Conservation (phyloP, 192 early-diverging fungal species). For the Coemansia sp. region DNA sequence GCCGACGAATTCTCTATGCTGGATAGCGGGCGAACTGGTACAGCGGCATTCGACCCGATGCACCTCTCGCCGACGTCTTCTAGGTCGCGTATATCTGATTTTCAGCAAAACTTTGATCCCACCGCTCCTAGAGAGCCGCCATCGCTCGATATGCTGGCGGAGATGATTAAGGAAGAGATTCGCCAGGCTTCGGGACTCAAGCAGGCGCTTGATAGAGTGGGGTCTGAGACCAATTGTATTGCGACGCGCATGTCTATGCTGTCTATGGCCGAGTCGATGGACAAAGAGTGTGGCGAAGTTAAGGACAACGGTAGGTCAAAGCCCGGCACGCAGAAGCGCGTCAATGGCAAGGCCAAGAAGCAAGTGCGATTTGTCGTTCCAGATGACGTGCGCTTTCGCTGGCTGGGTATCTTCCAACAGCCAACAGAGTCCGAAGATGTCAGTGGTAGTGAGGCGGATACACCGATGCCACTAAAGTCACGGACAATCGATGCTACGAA, state of each 20-base stretch:
- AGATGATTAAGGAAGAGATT: constrained; percentile 58
- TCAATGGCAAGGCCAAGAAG: constrained; percentile 15
- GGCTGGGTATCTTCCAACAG: constrained; percentile 54
- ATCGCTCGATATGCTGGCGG: constrained; percentile 48
- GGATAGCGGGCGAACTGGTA: constrained; percentile 35
- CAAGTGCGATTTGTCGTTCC: constrained; percentile 52
- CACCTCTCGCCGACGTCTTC: neutral
- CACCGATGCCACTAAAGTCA: neutral
- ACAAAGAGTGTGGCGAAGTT: neutral
- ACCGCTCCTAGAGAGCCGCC: constrained; percentile 27
- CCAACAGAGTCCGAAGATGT: constrained; percentile 28
- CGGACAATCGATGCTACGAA: neutral
- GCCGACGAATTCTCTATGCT: constrained; percentile 48
- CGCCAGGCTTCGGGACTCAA: constrained; percentile 53
- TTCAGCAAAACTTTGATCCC: neutral
- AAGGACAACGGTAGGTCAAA: neutral
- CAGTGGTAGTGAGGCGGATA: constrained; percentile 5
- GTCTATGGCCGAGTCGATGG: constrained; percentile 10
- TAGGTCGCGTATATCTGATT: constrained; percentile 1
- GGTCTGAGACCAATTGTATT: constrained; percentile 35
- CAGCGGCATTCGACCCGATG: constrained; percentile 32
- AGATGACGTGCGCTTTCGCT: constrained; percentile 55
- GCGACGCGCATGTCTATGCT: constrained; percentile 31
- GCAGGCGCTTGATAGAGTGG: constrained; percentile 49
- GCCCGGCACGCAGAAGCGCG: neutral